These are phyloP conservation scores for Penicillium parvum DNA, from an alignment of 495 filamentous ascomycete genomes.

Conservation along the genomic window DNA sequence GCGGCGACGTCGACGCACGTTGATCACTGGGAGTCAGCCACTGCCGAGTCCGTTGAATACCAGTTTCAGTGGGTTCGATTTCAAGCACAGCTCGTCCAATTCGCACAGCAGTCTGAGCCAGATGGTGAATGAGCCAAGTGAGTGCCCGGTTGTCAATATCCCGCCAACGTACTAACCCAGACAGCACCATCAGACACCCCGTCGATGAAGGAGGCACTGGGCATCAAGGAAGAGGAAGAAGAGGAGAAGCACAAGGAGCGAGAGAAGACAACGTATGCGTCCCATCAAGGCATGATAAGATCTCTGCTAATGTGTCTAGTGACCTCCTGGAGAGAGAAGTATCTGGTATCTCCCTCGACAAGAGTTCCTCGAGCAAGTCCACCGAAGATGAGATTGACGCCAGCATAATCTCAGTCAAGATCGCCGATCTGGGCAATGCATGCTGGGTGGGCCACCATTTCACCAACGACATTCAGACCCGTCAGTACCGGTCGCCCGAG, in stretches of 20 bases:
- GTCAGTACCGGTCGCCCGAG: conserved; percentile 95
- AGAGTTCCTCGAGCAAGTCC: conserved; percentile 45
- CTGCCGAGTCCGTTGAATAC: conserved; percentile 92
- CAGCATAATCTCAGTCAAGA: conserved; percentile 95
- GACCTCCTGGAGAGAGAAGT: conserved; percentile 89
- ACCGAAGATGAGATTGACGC: conserved; percentile 47
- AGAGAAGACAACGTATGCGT: conserved; percentile 88
- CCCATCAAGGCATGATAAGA: not conserved
- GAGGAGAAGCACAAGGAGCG: conserved; percentile 76
- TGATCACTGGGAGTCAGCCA: conserved; percentile 97
- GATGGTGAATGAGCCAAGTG: conserved; percentile 74
- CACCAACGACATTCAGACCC: conserved; percentile 98
- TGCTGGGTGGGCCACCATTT: conserved; percentile 99
- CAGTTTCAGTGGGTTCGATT: conserved; percentile 75
- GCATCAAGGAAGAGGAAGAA: conserved; percentile 63
- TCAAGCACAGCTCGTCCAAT: conserved; percentile 63
- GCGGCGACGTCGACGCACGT: conserved; percentile 80
- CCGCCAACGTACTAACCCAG: too few relatives aligned
- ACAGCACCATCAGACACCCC: conserved; percentile 22
- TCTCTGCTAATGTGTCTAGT: conserved; percentile 40
- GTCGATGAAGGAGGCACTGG: conserved; percentile 58
- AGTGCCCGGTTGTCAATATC: too few relatives aligned
- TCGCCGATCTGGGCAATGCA: conserved; percentile 95
- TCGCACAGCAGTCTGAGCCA: conserved; percentile 80
- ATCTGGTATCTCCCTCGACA: conserved; percentile 91